A percentile compares a stretch with the other conserved stretches of the same genome.
Evolutionary conservation across 768 basidiomycete species (phyloP).

Genomic region (Termitomyces eurrhizus): DNA sequence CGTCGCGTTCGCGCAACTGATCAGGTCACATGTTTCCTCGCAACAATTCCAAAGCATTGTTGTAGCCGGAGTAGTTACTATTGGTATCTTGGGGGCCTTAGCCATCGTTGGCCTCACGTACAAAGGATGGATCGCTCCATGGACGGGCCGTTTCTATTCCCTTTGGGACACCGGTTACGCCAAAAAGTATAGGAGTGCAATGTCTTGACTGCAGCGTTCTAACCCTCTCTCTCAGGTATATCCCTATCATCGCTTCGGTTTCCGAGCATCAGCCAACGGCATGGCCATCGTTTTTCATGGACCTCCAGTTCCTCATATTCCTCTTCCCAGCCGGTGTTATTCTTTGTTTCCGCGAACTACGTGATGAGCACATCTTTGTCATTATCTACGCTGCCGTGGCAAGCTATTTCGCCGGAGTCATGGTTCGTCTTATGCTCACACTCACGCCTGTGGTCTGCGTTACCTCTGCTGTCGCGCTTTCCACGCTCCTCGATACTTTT

Average conservation of each 20-base stretch:
- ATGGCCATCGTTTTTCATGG: slow-evolving; percentile 99
- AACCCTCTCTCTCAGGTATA: slow-evolving; percentile 52
- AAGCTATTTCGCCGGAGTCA: slow-evolving; percentile 98
- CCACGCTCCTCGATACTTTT: slow-evolving; percentile 84
- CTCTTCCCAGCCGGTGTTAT: slow-evolving; percentile 96
- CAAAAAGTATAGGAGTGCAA: slow-evolving; percentile 65
- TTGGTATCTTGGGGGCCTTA: slow-evolving; percentile 66
- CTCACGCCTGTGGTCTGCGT: slow-evolving; percentile 98
- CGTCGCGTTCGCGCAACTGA: slow-evolving; percentile 87
- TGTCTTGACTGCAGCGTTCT: not conserved
- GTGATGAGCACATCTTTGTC: slow-evolving; percentile 97
- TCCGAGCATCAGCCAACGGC: slow-evolving; percentile 99
- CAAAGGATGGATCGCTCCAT: slow-evolving; percentile 94
- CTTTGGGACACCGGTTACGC: slow-evolving; percentile 99
- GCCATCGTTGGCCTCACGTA: slow-evolving; percentile 82
- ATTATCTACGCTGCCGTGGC: slow-evolving; percentile 96
- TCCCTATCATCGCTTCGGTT: slow-evolving; percentile 98
- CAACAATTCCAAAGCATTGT: slow-evolving; percentile 90
- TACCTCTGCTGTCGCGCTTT: slow-evolving; percentile 85
- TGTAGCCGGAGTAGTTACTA: slow-evolving; percentile 59
- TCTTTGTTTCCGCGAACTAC: slow-evolving; percentile 89
- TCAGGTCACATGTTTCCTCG: slow-evolving; percentile 84
- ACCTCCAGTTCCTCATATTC: slow-evolving; percentile 96
- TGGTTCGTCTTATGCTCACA: slow-evolving; percentile 98
- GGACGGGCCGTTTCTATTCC: slow-evolving; percentile 99